Evolutionary conservation across 164 flowering plant genomes (phyloP).

Genomic region (Berberis vulgaris): DNA sequence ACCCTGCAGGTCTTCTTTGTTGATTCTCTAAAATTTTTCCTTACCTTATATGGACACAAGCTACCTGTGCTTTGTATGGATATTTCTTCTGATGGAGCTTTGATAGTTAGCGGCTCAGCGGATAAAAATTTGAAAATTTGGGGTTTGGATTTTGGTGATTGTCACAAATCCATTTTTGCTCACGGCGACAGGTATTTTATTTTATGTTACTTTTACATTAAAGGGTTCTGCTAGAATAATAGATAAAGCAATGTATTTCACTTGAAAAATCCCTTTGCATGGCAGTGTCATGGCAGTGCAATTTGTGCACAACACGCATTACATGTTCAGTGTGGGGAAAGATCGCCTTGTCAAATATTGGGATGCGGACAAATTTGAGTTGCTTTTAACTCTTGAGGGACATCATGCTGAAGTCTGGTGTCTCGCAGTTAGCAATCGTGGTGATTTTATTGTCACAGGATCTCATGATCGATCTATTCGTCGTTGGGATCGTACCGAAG

Average conservation of each 20-base stretch:
- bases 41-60: slow-evolving; percentile 83
- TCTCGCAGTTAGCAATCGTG: slow-evolving; percentile 78
- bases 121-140: slow-evolving; percentile 96
- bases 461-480: slow-evolving; percentile 92
- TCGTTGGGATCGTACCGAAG: slow-evolving; percentile 98
- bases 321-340: slow-evolving; percentile 88
- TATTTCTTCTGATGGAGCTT: slow-evolving; percentile 84
- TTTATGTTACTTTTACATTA: neutral
- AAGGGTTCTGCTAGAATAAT: neutral
- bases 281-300: slow-evolving; percentile 85
- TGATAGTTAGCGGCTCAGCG: slow-evolving; percentile 83
- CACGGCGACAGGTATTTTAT: slow-evolving; percentile 70
- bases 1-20: slow-evolving; percentile 62
- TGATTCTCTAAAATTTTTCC: slow-evolving; percentile 72
- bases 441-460: slow-evolving; percentile 90
- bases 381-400: slow-evolving; percentile 92
- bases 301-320: slow-evolving; percentile 88
- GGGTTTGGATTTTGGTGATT: slow-evolving; percentile 98
- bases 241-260: neutral
- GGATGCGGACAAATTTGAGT: slow-evolving; percentile 98
- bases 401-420: slow-evolving; percentile 91
- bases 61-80: slow-evolving; percentile 89
- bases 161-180: slow-evolving; percentile 95
- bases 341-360: slow-evolving; percentile 91
- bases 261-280: slow-evolving; percentile 18